A percentile compares a stretch with the other conserved stretches of the same genome.
Conservation (phyloP, 345 rosid genomes). For the Linum lewisii region DNA sequence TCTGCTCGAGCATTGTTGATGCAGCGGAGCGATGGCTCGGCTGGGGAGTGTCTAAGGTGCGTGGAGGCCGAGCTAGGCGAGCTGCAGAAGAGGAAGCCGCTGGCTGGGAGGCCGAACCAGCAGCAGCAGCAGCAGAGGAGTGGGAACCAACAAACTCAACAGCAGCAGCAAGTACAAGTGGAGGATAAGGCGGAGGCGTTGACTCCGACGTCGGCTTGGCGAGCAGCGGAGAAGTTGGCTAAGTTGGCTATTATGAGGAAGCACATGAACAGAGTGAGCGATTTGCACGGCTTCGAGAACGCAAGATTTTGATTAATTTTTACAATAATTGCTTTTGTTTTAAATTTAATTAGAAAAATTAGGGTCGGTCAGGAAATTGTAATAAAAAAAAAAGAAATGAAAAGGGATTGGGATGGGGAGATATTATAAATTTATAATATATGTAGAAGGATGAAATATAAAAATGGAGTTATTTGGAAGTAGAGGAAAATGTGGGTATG, state of each 20-base stretch:
- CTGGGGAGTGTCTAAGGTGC: slow-evolving; percentile 39
- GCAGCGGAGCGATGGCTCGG: slow-evolving; percentile 34
- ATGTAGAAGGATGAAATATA: slow-evolving; percentile 10
- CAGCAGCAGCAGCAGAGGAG: slow-evolving; percentile 16
- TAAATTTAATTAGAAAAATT: background rate
- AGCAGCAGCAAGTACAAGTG: too few relatives aligned
- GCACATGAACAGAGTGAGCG: slow-evolving; percentile 87
- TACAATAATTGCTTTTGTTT: background rate
- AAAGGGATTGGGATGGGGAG: background rate
- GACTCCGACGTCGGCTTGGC: slow-evolving; percentile 92
- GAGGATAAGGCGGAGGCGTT: slow-evolving; percentile 51
- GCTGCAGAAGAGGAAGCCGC: slow-evolving; percentile 31
- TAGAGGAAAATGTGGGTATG: slow-evolving; percentile 5
- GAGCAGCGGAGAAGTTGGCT: slow-evolving; percentile 85
- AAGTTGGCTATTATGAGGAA: slow-evolving; percentile 82
- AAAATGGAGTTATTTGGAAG: background rate
- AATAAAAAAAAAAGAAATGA: slow-evolving; percentile 17
- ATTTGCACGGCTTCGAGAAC: slow-evolving; percentile 90
- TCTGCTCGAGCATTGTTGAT: slow-evolving; percentile 65
- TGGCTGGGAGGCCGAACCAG: background rate
- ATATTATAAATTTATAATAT: background rate
- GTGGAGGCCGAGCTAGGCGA: slow-evolving; percentile 61
- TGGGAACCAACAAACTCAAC: background rate
- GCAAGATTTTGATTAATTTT: slow-evolving; percentile 60
- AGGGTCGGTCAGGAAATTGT: slow-evolving; percentile 13